Conservation (phyloP, 768 basidiomycete species). For the Mycena albidolilacea region DNA sequence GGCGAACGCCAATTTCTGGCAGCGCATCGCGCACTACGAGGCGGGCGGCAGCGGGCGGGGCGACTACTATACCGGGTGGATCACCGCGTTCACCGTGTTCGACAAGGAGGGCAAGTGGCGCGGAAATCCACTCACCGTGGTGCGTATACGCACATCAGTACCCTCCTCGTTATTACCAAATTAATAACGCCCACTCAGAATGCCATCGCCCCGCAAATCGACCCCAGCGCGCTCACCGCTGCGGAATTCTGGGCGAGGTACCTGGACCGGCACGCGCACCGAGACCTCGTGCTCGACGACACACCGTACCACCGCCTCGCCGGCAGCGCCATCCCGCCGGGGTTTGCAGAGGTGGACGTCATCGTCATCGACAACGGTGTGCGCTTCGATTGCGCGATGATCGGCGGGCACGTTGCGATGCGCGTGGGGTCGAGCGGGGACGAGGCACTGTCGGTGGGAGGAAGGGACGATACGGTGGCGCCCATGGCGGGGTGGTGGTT, state of each 20-base stretch:
- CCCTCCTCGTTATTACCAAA: no score
- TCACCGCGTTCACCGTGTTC: conserved; percentile 1
- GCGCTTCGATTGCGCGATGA: conserved; percentile 32
- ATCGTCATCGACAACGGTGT: conserved; percentile 37
- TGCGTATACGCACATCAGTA: background rate
- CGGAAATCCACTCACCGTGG: background rate
- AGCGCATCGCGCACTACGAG: background rate
- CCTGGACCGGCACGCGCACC: background rate
- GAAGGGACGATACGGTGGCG: conserved; percentile 48
- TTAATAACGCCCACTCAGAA: conserved; percentile 4
- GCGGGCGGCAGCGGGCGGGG: background rate
- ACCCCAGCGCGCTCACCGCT: conserved; percentile 6
- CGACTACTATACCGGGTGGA: background rate
- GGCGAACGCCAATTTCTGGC: background rate
- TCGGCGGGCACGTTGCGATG: conserved; percentile 38
- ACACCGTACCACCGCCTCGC: conserved; percentile 30
- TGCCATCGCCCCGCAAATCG: background rate
- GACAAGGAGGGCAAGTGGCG: background rate
- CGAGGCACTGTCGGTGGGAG: conserved; percentile 46
- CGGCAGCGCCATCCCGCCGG: conserved; percentile 27
- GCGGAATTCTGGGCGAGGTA: conserved; percentile 15
- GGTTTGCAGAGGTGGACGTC: conserved; percentile 40
- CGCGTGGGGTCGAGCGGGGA: conserved; percentile 42
- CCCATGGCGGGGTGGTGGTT: conserved; percentile 52
- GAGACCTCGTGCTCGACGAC: conserved; percentile 26